Base-by-base conservation (phyloP, 306 rosid species). In the Castanospermum australe region DNA sequence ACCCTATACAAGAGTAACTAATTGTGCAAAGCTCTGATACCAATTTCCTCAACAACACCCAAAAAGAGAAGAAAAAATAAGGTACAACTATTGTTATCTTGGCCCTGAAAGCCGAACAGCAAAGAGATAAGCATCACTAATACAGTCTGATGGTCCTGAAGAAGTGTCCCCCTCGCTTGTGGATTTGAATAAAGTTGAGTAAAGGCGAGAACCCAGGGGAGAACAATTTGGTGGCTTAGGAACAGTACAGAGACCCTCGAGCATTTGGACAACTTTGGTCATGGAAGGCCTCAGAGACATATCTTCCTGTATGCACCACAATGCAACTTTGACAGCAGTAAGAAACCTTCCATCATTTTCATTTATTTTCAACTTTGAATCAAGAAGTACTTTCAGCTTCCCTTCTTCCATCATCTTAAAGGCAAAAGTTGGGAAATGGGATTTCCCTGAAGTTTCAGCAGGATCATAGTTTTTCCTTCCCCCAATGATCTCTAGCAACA, bases 341-440 rank as follows among this genome's bases (percentile, higher is more conserved):
- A 45, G 38, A 74, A 75, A 30, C 70, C 81, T 75, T 28, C 33
- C 81, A 57, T 75, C 81, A 18, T 67, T 54, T 66, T 81, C 81
- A 32, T n/a, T 5, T 35, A 64, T 57, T 45, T 35, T 28, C 38
- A 81, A 0, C 30, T 67, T 75, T 81, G 79, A 65, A 67, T 80
- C 84, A 42, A 73, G 9, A 42, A 80, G 24, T 11, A 75, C 85
- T 67, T 35, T 75, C 47, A 66, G 25, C 25, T 67, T 81, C 57
- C 85, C 81, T 67, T 74, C 56, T 24, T 56, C 81, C 76, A 81
- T 56, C 85, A 67, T 75, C 85, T 81, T 81, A 10, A 81, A 81
- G 56, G 71, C 81, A 35, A 38, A 75, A 74, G 64, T 32, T 56
- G 85, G 81, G 66, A 81, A 75, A 59, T 75, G 13, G 32, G 56